These are phyloP conservation scores for Santalum album DNA, from an alignment of 164 flowering plant genomes.

Conservation along the genomic window DNA sequence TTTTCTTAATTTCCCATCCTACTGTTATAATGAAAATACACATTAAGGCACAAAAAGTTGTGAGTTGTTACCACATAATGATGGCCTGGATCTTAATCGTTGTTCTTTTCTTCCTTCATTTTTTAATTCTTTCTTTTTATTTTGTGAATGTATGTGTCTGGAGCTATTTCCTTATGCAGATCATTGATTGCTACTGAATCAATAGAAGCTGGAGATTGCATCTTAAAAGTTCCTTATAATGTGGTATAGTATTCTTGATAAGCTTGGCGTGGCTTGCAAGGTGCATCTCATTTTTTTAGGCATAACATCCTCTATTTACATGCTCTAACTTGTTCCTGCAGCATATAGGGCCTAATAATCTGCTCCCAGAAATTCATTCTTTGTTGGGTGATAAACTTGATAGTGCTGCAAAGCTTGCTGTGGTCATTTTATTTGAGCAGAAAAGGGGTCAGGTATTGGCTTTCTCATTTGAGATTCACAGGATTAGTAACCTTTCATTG, in stretches of 20 bases:
- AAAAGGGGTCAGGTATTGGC: constrained; percentile 49
- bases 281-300: constrained; percentile 1
- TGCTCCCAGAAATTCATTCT: constrained; percentile 32
- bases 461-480: not conserved
- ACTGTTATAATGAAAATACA: no score
- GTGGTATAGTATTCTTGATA: constrained; percentile 33
- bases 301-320: not conserved
- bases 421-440: constrained; percentile 52
- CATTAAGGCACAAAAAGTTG: no score
- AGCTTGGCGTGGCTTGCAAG: not conserved
- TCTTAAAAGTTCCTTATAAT: constrained; percentile 59
- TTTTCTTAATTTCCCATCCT: no score
- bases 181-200: constrained; percentile 33
- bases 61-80: no score
- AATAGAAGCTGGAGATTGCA: constrained; percentile 52
- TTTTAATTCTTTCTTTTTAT: not conserved
- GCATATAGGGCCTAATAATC: constrained; percentile 60
- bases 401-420: constrained; percentile 50
- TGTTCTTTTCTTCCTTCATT: not conserved
- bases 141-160: not conserved
- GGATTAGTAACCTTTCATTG: no score
- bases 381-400: constrained; percentile 42
- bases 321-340: constrained; percentile 19
- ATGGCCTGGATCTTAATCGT: no score
- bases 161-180: constrained; percentile 15